A percentile compares a stretch with the other conserved stretches of the same genome.
Conservation (phyloP, 495 filamentous ascomycete species). For the Cercophora sp. region DNA sequence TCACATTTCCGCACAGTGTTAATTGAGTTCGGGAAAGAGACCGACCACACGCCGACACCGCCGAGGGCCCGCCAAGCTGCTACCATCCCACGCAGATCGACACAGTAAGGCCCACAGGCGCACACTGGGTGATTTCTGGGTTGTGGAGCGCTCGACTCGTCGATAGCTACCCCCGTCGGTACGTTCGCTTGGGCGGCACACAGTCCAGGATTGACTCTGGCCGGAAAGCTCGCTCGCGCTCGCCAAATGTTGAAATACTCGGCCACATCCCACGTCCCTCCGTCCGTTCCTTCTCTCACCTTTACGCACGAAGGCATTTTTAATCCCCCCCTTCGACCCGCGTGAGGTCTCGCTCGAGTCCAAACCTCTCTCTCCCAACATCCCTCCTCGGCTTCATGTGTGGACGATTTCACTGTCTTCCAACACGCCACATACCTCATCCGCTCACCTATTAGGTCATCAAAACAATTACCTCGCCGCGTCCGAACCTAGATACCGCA, state of each 20-base stretch:
- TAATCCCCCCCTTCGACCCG: constrained; percentile 39
- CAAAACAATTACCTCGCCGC: constrained; percentile 27
- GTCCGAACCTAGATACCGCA: constrained; percentile 15
- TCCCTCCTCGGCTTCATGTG: constrained; percentile 15
- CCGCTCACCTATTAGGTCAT: constrained; percentile 30
- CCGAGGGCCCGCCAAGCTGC: no score
- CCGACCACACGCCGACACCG: no score
- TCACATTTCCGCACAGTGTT: no score
- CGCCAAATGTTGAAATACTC: constrained; percentile 35
- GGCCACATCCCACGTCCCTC: constrained; percentile 20
- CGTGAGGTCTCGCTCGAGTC: constrained; percentile 36
- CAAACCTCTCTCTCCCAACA: constrained; percentile 18
- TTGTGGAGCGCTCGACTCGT: neutral
- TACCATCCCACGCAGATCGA: no score
- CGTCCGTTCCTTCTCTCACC: constrained; percentile 26
- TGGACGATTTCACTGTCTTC: constrained; percentile 21
- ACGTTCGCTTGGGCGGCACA: constrained; percentile 23
- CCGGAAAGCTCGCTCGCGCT: constrained; percentile 29
- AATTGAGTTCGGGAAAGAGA: no score
- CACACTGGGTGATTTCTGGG: no score
- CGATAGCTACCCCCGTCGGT: constrained; percentile 20
- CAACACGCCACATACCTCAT: constrained; percentile 21
- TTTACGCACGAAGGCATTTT: constrained; percentile 34
- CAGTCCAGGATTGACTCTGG: constrained; percentile 25
- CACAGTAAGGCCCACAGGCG: no score